phyloP scores from a whole-genome alignment of 2,329 filamentous ascomycete genomes.

The Drechslerella stenobrocha region DNA sequence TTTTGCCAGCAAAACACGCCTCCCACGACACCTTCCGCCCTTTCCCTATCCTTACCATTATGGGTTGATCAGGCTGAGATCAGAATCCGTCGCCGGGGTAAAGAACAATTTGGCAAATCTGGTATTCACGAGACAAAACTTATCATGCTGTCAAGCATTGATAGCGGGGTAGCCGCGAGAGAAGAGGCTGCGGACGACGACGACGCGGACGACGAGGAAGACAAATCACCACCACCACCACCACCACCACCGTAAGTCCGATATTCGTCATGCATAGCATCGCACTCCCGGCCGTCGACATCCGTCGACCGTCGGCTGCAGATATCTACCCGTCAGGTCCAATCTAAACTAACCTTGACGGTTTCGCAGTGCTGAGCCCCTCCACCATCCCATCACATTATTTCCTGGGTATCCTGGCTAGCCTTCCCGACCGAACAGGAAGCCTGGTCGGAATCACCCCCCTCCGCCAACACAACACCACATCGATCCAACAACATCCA shows the following conservation, averaged over 20 bases:
- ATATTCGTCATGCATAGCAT: not conserved
- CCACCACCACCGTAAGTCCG: too few relatives aligned
- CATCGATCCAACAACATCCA: not conserved
- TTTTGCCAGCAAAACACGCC: too few relatives aligned
- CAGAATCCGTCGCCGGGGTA: conserved; percentile 6
- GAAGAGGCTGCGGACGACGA: not conserved
- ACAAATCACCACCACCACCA: too few relatives aligned
- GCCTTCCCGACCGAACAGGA: not conserved
- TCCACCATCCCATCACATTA: not conserved
- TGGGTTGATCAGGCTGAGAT: not conserved
- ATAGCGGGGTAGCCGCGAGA: conserved; percentile 2
- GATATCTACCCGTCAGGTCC: not conserved
- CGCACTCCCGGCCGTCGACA: not conserved
- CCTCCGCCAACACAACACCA: not conserved
- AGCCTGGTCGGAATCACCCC: too few relatives aligned
- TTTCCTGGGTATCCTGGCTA: conserved; percentile 3
- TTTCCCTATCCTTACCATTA: not conserved
- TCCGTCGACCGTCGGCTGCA: not conserved
- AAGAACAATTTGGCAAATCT: conserved; percentile 4
- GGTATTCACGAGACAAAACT: conserved; percentile 8
- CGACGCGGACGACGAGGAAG: too few relatives aligned
- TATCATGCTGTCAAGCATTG: not conserved
- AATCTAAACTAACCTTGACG: not conserved
- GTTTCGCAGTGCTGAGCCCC: conserved; percentile 3
- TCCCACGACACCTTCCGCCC: too few relatives aligned